These are phyloP conservation scores for Aristolochia californica DNA, from an alignment of 164 flowering plant species.

Conservation along the genomic window DNA sequence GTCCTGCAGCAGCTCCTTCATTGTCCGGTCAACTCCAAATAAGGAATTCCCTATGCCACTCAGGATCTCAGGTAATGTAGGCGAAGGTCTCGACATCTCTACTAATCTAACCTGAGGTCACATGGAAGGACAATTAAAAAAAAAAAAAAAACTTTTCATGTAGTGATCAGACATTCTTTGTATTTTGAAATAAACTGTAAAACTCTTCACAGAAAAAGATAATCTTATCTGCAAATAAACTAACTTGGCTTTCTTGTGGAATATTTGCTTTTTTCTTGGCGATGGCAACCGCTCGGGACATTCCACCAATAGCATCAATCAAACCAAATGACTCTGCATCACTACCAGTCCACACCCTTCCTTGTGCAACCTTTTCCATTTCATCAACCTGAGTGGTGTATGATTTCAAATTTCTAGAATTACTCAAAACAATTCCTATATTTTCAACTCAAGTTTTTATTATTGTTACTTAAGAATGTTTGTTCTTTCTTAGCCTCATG, in stretches of 20 bases:
- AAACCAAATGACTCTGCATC: constrained; percentile 87
- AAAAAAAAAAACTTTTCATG: not conserved
- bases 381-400: constrained; percentile 45
- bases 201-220: no score
- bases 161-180: no score
- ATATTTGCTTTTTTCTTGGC: constrained; percentile 85
- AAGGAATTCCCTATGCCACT: constrained; percentile 54
- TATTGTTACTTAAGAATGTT: no score
- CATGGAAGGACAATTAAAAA: not conserved
- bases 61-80: constrained; percentile 58
- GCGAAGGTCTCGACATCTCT: constrained; percentile 64
- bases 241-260: constrained; percentile 58
- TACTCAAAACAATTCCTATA: not conserved
- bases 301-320: constrained; percentile 91
- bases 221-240: not conserved
- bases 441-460: no score
- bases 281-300: constrained; percentile 82
- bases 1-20: constrained; percentile 44
- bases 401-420: not conserved
- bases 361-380: constrained; percentile 91
- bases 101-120: constrained; percentile 60
- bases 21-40: constrained; percentile 45
- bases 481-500: no score
- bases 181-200: no score
- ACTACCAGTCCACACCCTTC: constrained; percentile 91